Base-by-base conservation (phyloP, 345 rosid species). In the Euphorbia pulcherrima region DNA sequence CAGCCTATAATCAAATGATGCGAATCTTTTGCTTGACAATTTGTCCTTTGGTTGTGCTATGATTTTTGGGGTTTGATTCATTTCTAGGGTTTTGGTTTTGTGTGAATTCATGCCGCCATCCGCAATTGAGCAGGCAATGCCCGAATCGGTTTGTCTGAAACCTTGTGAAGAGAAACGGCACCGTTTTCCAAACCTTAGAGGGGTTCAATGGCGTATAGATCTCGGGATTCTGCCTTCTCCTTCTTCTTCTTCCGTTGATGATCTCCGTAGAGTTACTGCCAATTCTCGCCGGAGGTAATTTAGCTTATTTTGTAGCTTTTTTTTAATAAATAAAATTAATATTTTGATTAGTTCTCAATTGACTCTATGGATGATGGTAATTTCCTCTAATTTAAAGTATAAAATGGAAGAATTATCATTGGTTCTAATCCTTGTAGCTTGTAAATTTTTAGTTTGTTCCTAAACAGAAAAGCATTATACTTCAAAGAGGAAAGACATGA, bases 131-230 rank as follows among this genome's bases (percentile, higher is more conserved):
- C 33, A 29, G 39, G 29, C 30, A 13, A 58, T 60, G 76, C 62
- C 62, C 53, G 71, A 72, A 50, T 66, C 35, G 37, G 48, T 41
- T n/a, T 57, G 64, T 57, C 44, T 27, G 18, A 57, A 64, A n/a
- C 33, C 63, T 3, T 8, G 14, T 12, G 74, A 53, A 48, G 74
- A 78, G 37, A 80, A 39, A 64, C 39, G 62, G 5, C 57, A 27
- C n/a, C 46, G 62, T 63, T 71, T 64, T 62, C 47, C 20, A 28
- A 83, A 82, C 64, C 84, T 91, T 0, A 85, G 97, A 79, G 85
- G 97, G 44, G 87, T 91, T 1, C 87, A 74, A 62, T 94, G 99
- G 99, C 96, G 99, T 33, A 72, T 91, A 64, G 79, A 86, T 86
- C 97, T 91, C 35, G 90, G 92, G 66, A 84, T 91, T 79, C 74